Evolutionary conservation across 1,284 basidiomycete genomes (phyloP), one percentile per base, ranked within the genome.

Genomic region (Moesziomyces parantarcticus): DNA sequence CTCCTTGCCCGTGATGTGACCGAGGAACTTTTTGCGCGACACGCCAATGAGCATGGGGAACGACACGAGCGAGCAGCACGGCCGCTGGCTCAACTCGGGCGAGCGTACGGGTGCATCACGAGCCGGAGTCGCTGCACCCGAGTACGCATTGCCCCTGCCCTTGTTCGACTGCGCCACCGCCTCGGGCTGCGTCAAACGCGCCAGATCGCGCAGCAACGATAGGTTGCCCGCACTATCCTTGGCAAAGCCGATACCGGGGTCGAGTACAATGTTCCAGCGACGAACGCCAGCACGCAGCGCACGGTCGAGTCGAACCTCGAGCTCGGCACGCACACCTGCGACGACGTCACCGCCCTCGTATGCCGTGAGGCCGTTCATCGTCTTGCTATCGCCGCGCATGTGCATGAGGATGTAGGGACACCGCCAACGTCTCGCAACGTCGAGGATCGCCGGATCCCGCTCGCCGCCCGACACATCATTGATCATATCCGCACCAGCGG

Each of bases 181-280:
- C 16, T 61, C 55, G 18, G 69, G 48, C 5, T 52, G 52, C 3
- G 69, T 72, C 10, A 72, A 42, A 18, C 57, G 42, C 21, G 70
- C 50, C 18, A 73, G 55, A 23, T 68, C 64, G n/a, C 63, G 57
- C 22, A 80, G 57, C 3, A 97, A 80, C 59, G 87, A 86, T 23
- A 96, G 75, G 84, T 97, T 96, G 3, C 89, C 92, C 21, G 90
- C 87, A 1, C 90, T 84, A 0, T 89, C 88, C 85, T 99, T 99
- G 81, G 95, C 96, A 83, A 98, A 99, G 7, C 97, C 96, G 51
- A 99, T 86, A 0, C 97, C 96, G 0, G 96, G 94, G 85, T 98
- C 97, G 14, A 92, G 87, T 52, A 98, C 88, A 58, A 98, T 89
- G 73, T 93, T 88, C 96, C 96, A 99, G 32, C 93, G 85, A 55